Percentiles rank a stretch among this genome's conserved stretches.
These are phyloP conservation scores for Pseudocercospora ulei DNA, from an alignment of 2,329 filamentous ascomycete genomes.

Conservation along the genomic window DNA sequence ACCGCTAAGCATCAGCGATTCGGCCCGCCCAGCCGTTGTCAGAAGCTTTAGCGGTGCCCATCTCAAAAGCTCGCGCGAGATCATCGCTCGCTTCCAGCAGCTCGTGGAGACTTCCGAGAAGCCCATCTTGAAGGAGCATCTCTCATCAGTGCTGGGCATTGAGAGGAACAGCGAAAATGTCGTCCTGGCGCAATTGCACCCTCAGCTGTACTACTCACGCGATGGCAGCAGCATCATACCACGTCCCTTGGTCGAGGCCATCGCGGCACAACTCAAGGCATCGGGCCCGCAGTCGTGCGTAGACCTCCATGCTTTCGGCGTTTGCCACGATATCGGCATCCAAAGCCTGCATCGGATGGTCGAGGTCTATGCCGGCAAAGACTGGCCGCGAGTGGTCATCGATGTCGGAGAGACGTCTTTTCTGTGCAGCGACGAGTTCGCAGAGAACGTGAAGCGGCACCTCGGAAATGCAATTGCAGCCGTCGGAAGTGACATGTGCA, in stretches of 20 bases:
- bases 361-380: constrained; percentile 16
- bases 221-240: constrained; percentile 20
- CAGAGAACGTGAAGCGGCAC: constrained; percentile 14
- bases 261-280: constrained; percentile 17
- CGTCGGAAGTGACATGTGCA: constrained; percentile 14
- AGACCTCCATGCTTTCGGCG: constrained; percentile 20
- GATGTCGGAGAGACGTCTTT: constrained; percentile 19
- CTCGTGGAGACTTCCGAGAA: constrained; percentile 13
- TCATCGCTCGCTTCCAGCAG: constrained; percentile 13
- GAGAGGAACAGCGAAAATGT: constrained; percentile 16
- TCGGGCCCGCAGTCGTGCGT: constrained; percentile 14
- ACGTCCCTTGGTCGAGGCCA: constrained; percentile 16
- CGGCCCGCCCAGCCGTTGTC: constrained; percentile 21
- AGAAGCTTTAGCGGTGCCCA: constrained; percentile 21
- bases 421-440: constrained; percentile 18
- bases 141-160: constrained; percentile 16
- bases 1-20: constrained; percentile 20
- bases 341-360: constrained; percentile 20
- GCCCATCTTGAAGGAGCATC: constrained; percentile 11
- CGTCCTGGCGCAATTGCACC: constrained; percentile 14
- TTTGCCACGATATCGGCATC: constrained; percentile 16
- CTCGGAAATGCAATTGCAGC: constrained; percentile 14
- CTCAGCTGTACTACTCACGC: constrained; percentile 18
- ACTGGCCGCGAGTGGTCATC: constrained; percentile 22
- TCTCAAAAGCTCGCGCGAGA: constrained; percentile 16